Evolutionary conservation across 2,329 filamentous ascomycete species (phyloP).

Genomic region (Nakataea oryzae): DNA sequence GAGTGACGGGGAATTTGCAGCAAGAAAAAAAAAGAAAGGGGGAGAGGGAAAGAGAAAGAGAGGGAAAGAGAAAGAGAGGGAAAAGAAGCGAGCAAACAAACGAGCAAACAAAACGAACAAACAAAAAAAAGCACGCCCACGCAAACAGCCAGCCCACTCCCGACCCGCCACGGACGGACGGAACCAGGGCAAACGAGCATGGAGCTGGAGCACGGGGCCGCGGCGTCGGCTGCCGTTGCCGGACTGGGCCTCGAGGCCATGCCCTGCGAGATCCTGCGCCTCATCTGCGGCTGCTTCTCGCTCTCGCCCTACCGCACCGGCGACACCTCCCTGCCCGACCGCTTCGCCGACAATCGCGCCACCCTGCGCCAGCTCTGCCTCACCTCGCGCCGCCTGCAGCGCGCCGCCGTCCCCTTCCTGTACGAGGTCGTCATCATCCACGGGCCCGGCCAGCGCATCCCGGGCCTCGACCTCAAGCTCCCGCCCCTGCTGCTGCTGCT

Average conservation of each 20-base stretch:
- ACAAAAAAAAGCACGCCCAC: background rate
- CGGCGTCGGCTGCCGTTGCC: background rate
- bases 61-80: background rate
- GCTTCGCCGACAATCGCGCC: background rate
- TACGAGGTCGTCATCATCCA: slow-evolving; percentile 2
- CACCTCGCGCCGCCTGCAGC: background rate
- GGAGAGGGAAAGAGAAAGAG: background rate
- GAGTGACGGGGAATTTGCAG: background rate
- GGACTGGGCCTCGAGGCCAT: slow-evolving; percentile 1
- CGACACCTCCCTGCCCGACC: background rate
- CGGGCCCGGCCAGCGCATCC: background rate
- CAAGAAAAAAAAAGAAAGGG: background rate
- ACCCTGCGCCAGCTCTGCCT: slow-evolving; percentile 1
- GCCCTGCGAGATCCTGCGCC: slow-evolving; percentile 1
- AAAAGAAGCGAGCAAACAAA: background rate
- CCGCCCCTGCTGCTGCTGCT: slow-evolving; percentile 1
- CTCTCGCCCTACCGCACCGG: background rate
- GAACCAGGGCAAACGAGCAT: no score
- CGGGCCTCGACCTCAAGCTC: background rate
- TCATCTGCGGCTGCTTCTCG: background rate
- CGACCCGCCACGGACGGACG: no score
- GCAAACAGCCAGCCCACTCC: no score
- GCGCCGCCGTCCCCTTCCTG: slow-evolving; percentile 1
- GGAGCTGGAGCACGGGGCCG: background rate
- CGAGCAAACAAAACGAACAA: no score